Percentiles rank a stretch among this genome's conserved stretches.
Evolutionary conservation across 1,139 yeast species (phyloP).

Genomic region (Yamadazyma friedrichii): DNA sequence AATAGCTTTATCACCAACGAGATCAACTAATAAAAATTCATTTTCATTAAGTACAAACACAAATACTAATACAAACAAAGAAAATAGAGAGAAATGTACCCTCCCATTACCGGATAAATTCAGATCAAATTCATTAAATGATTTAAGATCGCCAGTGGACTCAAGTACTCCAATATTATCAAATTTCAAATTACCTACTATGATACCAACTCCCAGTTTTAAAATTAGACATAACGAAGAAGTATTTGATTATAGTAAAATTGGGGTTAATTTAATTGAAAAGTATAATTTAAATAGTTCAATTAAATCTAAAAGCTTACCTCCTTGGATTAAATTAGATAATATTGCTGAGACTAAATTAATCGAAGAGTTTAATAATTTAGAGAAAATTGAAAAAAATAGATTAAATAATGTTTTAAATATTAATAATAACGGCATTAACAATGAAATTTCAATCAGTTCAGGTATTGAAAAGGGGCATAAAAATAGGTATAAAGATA

Average conservation of each 20-base stretch:
- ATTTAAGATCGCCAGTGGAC: constrained; percentile 13
- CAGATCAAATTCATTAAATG: constrained; percentile 16
- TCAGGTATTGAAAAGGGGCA: constrained; percentile 72
- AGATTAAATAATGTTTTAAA: constrained; percentile 31
- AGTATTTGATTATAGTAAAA: constrained; percentile 13
- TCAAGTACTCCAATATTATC: constrained; percentile 16
- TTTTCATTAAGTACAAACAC: background rate
- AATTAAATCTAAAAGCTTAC: constrained; percentile 9
- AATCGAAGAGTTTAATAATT: constrained; percentile 21
- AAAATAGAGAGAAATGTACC: background rate
- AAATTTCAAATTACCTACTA: constrained; percentile 16
- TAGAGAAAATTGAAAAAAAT: constrained; percentile 32
- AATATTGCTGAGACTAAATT: constrained; percentile 11
- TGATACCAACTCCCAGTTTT: constrained; percentile 17
- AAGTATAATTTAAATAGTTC: constrained; percentile 8
- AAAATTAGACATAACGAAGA: constrained; percentile 47
- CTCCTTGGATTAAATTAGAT: constrained; percentile 16
- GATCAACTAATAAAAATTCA: background rate
- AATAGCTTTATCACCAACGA: constrained; percentile 9
- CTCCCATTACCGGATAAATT: constrained; percentile 1
- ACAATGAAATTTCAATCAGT: constrained; percentile 25
- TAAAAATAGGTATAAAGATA: constrained; percentile 78
- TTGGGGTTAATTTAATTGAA: constrained; percentile 14
- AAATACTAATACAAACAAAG: background rate
- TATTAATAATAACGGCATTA: constrained; percentile 9